These are phyloP conservation scores for Cystobasidiaceae sp. DNA, from an alignment of 1,284 basidiomycete genomes.

Conservation along the genomic window DNA sequence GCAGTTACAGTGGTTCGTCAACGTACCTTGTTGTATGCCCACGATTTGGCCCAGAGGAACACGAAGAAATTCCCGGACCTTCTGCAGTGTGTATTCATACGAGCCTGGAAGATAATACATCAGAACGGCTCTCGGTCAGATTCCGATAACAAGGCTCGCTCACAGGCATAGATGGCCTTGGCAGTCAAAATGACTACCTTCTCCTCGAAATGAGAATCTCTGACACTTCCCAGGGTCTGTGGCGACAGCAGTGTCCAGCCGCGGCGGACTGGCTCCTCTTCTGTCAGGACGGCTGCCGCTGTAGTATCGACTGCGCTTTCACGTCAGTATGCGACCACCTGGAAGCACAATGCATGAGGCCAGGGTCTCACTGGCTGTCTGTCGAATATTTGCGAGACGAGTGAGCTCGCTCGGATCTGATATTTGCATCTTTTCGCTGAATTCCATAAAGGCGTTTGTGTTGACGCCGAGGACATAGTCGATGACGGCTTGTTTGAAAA, in stretches of 20 bases:
- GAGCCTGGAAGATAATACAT: conserved; percentile 11
- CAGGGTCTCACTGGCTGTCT: conserved; percentile 61
- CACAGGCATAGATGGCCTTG: conserved; percentile 37
- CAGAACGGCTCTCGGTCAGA: not conserved
- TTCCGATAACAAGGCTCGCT: not conserved
- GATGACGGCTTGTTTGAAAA: conserved; percentile 70
- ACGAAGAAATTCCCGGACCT: conserved; percentile 58
- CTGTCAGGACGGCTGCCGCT: conserved; percentile 69
- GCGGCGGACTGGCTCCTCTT: conserved; percentile 70
- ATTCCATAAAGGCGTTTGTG: conserved; percentile 83
- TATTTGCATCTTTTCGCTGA: conserved; percentile 74
- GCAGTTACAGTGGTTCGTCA: not conserved
- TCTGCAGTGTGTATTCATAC: conserved; percentile 42
- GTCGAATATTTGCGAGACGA: conserved; percentile 75
- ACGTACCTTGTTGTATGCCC: conserved; percentile 71
- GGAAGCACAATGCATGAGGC: too few species aligned
- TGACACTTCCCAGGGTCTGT: conserved; percentile 64
- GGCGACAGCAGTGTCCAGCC: conserved; percentile 93
- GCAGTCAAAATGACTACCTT: conserved; percentile 69
- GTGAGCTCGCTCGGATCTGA: conserved; percentile 85
- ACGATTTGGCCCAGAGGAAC: conserved; percentile 77
- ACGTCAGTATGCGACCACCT: conserved; percentile 34
- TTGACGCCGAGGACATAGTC: conserved; percentile 87
- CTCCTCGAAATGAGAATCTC: conserved; percentile 75
- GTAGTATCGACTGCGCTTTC: conserved; percentile 73